These are phyloP conservation scores for Pythium utonaiense DNA, from an alignment of 352 stramenopile genomes.

Conservation along the genomic window DNA sequence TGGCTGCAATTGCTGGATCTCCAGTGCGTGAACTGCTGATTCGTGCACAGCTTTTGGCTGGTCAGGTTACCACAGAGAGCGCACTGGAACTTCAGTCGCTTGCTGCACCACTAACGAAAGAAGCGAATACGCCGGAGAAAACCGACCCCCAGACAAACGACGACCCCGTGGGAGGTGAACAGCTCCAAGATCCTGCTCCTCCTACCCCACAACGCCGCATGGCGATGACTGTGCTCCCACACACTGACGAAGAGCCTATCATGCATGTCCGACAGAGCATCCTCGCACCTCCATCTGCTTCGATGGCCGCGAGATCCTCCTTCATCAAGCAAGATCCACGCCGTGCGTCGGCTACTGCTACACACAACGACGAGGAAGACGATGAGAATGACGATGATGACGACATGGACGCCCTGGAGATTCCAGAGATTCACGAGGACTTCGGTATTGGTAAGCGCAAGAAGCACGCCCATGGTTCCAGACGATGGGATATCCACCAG, in stretches of 20 bases:
- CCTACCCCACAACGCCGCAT: constrained; percentile 9
- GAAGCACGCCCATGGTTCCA: constrained; percentile 51
- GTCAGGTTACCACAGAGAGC: constrained; percentile 1
- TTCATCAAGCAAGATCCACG: neutral
- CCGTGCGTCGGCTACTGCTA: constrained; percentile 5
- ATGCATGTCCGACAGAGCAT: constrained; percentile 14
- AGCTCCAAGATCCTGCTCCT: neutral
- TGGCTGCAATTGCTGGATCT: constrained; percentile 29
- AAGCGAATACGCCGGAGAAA: neutral
- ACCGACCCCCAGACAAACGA: neutral
- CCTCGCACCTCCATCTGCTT: constrained; percentile 3
- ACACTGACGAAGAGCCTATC: neutral
- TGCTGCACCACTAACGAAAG: no score
- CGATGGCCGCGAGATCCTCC: neutral
- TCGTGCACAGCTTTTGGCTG: constrained; percentile 11
- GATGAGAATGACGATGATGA: neutral
- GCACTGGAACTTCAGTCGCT: neutral
- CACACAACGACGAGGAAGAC: constrained; percentile 4
- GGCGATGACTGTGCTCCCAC: constrained; percentile 15
- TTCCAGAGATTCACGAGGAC: constrained; percentile 42
- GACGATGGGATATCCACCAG: constrained; percentile 65
- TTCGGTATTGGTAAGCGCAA: constrained; percentile 50
- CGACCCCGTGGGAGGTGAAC: neutral
- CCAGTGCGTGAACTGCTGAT: constrained; percentile 32
- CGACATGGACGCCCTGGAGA: neutral